Percentiles rank a stretch among this genome's conserved stretches.
These are phyloP conservation scores for Arthroderma uncinatum DNA, from an alignment of 2,329 filamentous ascomycete genomes.

Conservation along the genomic window DNA sequence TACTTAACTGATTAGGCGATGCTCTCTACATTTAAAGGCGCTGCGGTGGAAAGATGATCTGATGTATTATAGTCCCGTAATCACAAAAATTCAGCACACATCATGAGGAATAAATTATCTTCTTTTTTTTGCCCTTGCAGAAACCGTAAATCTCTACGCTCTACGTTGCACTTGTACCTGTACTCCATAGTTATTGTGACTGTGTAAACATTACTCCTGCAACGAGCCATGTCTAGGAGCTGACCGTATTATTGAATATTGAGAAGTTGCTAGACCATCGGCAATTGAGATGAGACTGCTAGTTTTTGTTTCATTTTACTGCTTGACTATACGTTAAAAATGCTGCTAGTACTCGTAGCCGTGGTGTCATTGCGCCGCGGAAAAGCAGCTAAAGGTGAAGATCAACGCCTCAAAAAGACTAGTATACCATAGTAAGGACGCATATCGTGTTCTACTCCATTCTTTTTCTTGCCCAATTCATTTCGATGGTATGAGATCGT, in stretches of 20 bases:
- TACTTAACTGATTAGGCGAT: background rate
- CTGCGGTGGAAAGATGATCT: background rate
- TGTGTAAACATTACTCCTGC: background rate
- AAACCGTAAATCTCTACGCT: background rate
- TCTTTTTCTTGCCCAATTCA: background rate
- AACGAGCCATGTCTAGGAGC: background rate
- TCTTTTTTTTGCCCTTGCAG: background rate
- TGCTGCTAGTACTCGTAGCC: too few relatives aligned
- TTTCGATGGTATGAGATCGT: background rate
- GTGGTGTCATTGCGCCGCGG: background rate
- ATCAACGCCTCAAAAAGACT: background rate
- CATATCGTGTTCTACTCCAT: background rate
- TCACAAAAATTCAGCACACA: background rate
- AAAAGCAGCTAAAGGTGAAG: background rate
- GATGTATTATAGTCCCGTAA: slow-evolving; percentile 1
- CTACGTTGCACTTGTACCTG: background rate
- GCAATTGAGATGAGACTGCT: background rate
- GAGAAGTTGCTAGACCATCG: background rate
- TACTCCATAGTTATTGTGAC: background rate
- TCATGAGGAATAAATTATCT: background rate
- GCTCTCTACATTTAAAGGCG: background rate
- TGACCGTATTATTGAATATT: background rate
- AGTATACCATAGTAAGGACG: background rate
- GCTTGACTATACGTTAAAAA: too few relatives aligned
- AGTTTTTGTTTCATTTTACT: background rate